These are phyloP conservation scores for Ophiocordyceps camponoti-leonardi DNA, from an alignment of 2,329 filamentous ascomycete genomes.

Conservation along the genomic window DNA sequence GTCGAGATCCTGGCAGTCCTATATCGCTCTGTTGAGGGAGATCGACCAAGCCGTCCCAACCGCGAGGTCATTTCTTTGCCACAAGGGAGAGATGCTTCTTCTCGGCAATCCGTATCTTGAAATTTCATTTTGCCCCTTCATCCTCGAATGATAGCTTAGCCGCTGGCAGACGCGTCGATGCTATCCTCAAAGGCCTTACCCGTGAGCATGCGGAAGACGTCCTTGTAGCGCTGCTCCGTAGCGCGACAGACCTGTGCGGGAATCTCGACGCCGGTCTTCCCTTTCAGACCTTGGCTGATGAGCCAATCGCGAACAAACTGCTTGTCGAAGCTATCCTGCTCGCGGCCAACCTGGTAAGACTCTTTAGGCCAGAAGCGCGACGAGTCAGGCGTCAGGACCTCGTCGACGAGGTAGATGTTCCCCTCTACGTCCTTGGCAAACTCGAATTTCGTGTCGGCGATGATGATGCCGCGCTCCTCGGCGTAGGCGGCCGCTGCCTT, in stretches of 20 bases:
- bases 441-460: constrained; percentile 29
- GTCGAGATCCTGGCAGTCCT: no score
- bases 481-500: constrained; percentile 43
- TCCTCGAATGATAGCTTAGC: no score
- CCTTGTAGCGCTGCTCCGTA: constrained; percentile 6
- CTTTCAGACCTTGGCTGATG: constrained; percentile 42
- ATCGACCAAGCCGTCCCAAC: no score
- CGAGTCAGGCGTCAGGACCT: constrained; percentile 70
- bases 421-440: constrained; percentile 34
- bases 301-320: constrained; percentile 74
- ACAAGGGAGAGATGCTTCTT: no score
- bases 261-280: constrained; percentile 34
- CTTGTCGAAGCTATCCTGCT: constrained; percentile 82
- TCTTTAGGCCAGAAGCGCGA: constrained; percentile 76
- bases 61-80: no score
- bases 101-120: no score
- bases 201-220: constrained; percentile 34
- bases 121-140: no score
- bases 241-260: constrained; percentile 33
- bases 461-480: constrained; percentile 17
- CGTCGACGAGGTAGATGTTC: constrained; percentile 40
- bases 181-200: constrained; percentile 26
- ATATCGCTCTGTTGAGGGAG: no score
- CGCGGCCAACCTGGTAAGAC: constrained; percentile 43
- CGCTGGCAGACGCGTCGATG: no score